Percentiles rank a stretch among this genome's conserved stretches.
Conservation (phyloP, 805 yeast genomes). For the Nakazawaea pomicola region DNA sequence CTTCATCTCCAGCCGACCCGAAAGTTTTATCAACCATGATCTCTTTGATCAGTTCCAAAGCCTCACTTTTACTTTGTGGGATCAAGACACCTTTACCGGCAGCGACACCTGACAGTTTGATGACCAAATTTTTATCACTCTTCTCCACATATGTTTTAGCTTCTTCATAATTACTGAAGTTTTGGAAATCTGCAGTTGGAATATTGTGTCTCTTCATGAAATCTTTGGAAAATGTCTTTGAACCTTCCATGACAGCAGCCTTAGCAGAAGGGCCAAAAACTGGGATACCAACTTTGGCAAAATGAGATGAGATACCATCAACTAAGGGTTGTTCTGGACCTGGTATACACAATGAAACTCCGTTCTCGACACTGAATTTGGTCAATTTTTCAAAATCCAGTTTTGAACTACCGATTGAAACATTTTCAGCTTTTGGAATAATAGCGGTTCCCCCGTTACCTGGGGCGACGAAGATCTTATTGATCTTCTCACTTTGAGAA, state of each 20-base stretch:
- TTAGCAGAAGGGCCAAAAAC: slow-evolving; percentile 93
- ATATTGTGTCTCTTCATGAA: slow-evolving; percentile 90
- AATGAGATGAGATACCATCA: slow-evolving; percentile 77
- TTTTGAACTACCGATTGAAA: slow-evolving; percentile 61
- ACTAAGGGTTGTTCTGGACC: slow-evolving; percentile 99
- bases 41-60: slow-evolving; percentile 73
- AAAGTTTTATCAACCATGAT: slow-evolving; percentile 88
- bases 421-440: slow-evolving; percentile 56
- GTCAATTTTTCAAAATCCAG: slow-evolving; percentile 67
- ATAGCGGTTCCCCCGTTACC: slow-evolving; percentile 91
- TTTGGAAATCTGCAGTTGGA: slow-evolving; percentile 89
- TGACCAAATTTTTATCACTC: slow-evolving; percentile 72
- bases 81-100: slow-evolving; percentile 98
- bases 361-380: slow-evolving; percentile 64
- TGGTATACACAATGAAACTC: slow-evolving; percentile 76
- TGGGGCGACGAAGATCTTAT: slow-evolving; percentile 83
- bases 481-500: slow-evolving; percentile 68
- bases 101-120: slow-evolving; percentile 97
- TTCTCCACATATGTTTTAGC: slow-evolving; percentile 69
- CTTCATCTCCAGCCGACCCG: slow-evolving; percentile 91
- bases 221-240: slow-evolving; percentile 89
- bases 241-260: slow-evolving; percentile 96
- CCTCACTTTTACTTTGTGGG: slow-evolving; percentile 81
- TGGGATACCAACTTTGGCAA: slow-evolving; percentile 82
- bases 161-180: slow-evolving; percentile 69